Conservation (phyloP, 768 basidiomycete species). For the Sarcodon aspratus region DNA sequence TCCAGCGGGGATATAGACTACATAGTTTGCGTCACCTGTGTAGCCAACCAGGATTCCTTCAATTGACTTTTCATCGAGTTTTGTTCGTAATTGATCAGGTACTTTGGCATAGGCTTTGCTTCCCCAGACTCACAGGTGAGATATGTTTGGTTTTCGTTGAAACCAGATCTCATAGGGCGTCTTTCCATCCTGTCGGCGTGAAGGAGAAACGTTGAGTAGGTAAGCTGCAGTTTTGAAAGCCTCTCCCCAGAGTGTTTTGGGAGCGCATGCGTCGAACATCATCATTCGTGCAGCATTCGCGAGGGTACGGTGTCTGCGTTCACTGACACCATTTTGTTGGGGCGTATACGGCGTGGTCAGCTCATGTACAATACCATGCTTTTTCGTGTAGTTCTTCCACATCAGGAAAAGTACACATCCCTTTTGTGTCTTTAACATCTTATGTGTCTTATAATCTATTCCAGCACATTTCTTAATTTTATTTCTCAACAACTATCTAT, state of each 20-base stretch:
- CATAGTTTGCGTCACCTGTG: slow-evolving; percentile 9
- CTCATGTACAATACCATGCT: neutral
- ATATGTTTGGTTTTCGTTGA: slow-evolving; percentile 6
- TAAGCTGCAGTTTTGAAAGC: slow-evolving; percentile 11
- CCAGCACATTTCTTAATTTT: too few relatives aligned
- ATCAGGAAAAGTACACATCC: too few relatives aligned
- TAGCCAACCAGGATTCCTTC: slow-evolving; percentile 13
- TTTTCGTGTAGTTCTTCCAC: neutral
- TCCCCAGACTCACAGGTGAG: slow-evolving; percentile 12
- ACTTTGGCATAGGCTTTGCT: slow-evolving; percentile 11
- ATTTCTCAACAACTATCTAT: too few relatives aligned
- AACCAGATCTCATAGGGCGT: slow-evolving; percentile 7
- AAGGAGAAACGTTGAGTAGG: slow-evolving; percentile 11
- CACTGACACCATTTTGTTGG: slow-evolving; percentile 33
- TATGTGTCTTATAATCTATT: too few relatives aligned
- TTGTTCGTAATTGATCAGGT: slow-evolving; percentile 8
- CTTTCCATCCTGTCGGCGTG: slow-evolving; percentile 3
- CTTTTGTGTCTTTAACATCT: too few relatives aligned
- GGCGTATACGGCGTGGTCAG: slow-evolving; percentile 7
- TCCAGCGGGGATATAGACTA: slow-evolving; percentile 1
- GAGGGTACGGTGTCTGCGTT: slow-evolving; percentile 26
- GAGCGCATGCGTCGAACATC: slow-evolving; percentile 8
- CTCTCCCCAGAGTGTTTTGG: neutral
- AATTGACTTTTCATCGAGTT: slow-evolving; percentile 3
- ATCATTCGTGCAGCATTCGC: slow-evolving; percentile 19